These are phyloP conservation scores for Lenwebbia sp. DNA, from an alignment of 345 rosid genomes.

Conservation along the genomic window DNA sequence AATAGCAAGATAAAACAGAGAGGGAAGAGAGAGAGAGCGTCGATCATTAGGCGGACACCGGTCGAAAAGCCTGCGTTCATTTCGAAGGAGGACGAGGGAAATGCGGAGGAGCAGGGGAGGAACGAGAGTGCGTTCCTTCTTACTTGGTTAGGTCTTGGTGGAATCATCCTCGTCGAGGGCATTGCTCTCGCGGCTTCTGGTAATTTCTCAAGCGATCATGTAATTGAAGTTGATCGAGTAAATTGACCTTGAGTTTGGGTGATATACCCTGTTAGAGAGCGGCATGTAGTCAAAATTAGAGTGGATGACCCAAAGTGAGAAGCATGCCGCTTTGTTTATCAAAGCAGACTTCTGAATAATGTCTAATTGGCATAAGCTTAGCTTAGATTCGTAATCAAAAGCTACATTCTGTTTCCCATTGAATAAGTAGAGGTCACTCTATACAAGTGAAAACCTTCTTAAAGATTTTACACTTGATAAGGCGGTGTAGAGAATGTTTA, in stretches of 20 bases:
- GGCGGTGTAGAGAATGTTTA: background rate
- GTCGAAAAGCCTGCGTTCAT: slow-evolving; percentile 49
- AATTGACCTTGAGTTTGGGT: background rate
- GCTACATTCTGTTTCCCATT: background rate
- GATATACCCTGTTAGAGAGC: background rate
- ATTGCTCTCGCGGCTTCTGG: slow-evolving; percentile 77
- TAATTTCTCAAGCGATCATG: background rate
- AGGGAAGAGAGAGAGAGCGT: slow-evolving; percentile 40
- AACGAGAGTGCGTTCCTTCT: slow-evolving; percentile 88
- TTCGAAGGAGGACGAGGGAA: slow-evolving; percentile 40
- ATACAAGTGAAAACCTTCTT: background rate
- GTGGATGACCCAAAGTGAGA: background rate
- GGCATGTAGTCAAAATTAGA: background rate
- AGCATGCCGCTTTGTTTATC: background rate
- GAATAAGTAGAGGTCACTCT: background rate
- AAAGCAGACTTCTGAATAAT: background rate
- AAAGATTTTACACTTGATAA: background rate
- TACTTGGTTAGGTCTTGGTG: slow-evolving; percentile 79
- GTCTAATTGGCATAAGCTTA: background rate
- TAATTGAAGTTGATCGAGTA: background rate
- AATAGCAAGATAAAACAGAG: slow-evolving; percentile 27
- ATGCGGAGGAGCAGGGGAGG: slow-evolving; percentile 41
- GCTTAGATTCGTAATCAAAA: background rate
- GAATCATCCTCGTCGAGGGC: slow-evolving; percentile 57
- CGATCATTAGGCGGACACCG: slow-evolving; percentile 50